Percentiles rank a stretch among this genome's conserved stretches.
These are phyloP conservation scores for Colletotrichum agaves DNA, from an alignment of 2,329 filamentous ascomycete genomes.

Conservation along the genomic window DNA sequence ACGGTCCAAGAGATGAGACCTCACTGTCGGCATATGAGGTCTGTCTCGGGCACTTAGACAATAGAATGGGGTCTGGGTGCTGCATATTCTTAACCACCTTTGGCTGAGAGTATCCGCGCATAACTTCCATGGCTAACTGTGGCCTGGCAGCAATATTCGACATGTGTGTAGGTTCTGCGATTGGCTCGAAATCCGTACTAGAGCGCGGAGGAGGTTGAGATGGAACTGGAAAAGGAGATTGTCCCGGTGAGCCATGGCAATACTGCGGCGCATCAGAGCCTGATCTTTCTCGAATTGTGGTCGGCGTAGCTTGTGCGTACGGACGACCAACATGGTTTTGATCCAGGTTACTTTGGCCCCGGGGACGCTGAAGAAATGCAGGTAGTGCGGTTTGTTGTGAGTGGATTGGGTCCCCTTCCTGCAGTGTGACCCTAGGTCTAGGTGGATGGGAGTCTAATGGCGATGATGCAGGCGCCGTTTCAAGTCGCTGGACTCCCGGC, in stretches of 20 bases:
- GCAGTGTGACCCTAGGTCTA: background rate
- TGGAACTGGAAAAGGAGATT: background rate
- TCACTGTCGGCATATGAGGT: conserved; percentile 33
- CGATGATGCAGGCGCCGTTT: conserved; percentile 13
- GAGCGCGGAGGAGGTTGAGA: background rate
- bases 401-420: too few relatives aligned
- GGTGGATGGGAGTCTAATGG: background rate
- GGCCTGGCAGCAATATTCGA: background rate
- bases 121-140: conserved; percentile 3
- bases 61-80: background rate
- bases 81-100: background rate
- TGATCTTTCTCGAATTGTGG: background rate
- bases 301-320: background rate
- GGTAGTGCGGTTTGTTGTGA: background rate
- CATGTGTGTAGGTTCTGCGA: background rate
- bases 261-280: background rate
- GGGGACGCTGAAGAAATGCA: conserved; percentile 12
- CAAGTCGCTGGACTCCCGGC: conserved; percentile 18
- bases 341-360: background rate
- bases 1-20: conserved; percentile 44
- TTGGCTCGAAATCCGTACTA: background rate
- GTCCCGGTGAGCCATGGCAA: background rate
- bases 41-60: background rate
- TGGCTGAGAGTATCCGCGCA: background rate
- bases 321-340: background rate